Percentiles rank a stretch among this genome's conserved stretches.
phyloP scores from a whole-genome alignment of 2,329 filamentous ascomycete genomes.

The Nigrospora osmanthi region DNA sequence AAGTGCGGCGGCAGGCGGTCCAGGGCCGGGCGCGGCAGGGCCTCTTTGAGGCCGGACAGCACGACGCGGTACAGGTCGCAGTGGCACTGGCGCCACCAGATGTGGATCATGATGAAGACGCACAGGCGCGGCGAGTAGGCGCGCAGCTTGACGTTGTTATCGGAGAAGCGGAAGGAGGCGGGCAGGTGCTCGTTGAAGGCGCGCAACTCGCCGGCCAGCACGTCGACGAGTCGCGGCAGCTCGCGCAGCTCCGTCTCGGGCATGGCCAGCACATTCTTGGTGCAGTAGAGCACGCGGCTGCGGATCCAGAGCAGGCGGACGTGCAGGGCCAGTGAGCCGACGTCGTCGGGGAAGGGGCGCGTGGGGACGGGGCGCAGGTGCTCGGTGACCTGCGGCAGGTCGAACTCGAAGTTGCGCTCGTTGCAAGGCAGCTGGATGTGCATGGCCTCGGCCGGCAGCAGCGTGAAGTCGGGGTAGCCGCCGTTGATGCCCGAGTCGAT shows the following conservation, averaged over 20 bases:
- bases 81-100: constrained; percentile 32
- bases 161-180: constrained; percentile 49
- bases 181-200: constrained; percentile 46
- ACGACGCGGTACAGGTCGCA: constrained; percentile 37
- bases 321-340: constrained; percentile 48
- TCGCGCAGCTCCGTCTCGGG: constrained; percentile 35
- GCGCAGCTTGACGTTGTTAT: constrained; percentile 45
- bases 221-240: constrained; percentile 38
- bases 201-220: constrained; percentile 35
- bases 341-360: constrained; percentile 40
- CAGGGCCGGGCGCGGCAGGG: constrained; percentile 23
- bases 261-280: constrained; percentile 33
- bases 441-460: constrained; percentile 28
- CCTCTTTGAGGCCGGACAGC: constrained; percentile 29
- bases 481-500: constrained; percentile 33
- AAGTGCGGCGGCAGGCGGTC: constrained; percentile 17
- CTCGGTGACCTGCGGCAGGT: constrained; percentile 44
- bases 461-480: constrained; percentile 31
- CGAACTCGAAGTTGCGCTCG: constrained; percentile 40
- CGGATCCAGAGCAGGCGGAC: constrained; percentile 48
- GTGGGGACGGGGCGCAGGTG: constrained; percentile 31
- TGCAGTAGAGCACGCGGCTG: constrained; percentile 45
- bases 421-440: constrained; percentile 34
- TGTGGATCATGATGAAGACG: constrained; percentile 28
- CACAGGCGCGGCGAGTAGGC: constrained; percentile 50